Evolutionary conservation across 495 filamentous ascomycete species (phyloP).

Genomic region (Aspergillus campestris): DNA sequence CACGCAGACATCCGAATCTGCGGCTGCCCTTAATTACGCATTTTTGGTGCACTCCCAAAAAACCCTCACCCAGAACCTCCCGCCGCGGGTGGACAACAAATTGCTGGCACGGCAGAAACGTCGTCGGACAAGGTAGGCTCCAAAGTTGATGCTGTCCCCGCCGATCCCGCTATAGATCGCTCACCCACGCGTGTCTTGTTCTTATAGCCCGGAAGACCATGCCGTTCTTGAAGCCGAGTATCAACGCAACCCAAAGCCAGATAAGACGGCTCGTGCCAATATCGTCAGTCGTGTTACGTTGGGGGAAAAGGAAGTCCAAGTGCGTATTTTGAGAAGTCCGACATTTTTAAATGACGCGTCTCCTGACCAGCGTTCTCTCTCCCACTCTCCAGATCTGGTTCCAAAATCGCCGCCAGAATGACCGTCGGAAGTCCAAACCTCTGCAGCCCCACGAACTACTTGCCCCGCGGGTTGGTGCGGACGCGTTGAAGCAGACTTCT

Average conservation of each 20-base stretch:
- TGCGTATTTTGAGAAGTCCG: conserved; percentile 37
- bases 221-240: conserved; percentile 85
- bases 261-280: conserved; percentile 76
- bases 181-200: neutral
- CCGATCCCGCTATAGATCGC: neutral
- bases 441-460: conserved; percentile 74
- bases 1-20: conserved; percentile 24
- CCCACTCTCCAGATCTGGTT: conserved; percentile 79
- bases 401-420: conserved; percentile 92
- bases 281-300: conserved; percentile 80
- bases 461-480: conserved; percentile 42
- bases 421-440: conserved; percentile 82
- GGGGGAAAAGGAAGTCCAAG: conserved; percentile 97
- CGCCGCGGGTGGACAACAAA: conserved; percentile 60
- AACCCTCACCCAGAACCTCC: conserved; percentile 52
- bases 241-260: conserved; percentile 77
- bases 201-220: conserved; percentile 73
- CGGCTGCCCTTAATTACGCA: conserved; percentile 42
- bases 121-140: conserved; percentile 52
- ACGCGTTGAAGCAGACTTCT: conserved; percentile 43
- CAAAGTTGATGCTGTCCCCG: conserved; percentile 9
- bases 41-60: conserved; percentile 64
- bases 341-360: conserved; percentile 16
- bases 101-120: conserved; percentile 59
- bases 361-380: conserved; percentile 8